These are phyloP conservation scores for Niveomyces coronatus DNA, from an alignment of 2,329 filamentous ascomycete genomes.

Conservation along the genomic window DNA sequence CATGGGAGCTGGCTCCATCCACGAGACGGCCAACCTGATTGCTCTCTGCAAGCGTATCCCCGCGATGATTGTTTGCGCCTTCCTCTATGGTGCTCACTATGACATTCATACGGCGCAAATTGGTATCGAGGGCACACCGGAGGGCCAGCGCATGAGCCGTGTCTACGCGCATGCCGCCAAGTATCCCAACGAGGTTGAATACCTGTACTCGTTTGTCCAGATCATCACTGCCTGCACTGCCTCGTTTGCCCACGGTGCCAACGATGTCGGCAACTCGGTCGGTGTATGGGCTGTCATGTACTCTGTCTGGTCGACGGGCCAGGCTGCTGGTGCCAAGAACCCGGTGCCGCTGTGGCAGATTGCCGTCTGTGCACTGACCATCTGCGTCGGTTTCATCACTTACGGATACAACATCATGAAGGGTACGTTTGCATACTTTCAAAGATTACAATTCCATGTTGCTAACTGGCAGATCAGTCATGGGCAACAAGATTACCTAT, in stretches of 20 bases:
- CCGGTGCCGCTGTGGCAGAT: slow-evolving; percentile 67
- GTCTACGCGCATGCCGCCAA: slow-evolving; percentile 56
- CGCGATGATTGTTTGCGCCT: slow-evolving; percentile 50
- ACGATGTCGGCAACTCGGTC: slow-evolving; percentile 64
- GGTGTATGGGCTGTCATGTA: slow-evolving; percentile 64
- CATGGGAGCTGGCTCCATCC: slow-evolving; percentile 60
- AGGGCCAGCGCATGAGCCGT: slow-evolving; percentile 59
- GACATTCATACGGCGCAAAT: slow-evolving; percentile 70
- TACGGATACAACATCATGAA: slow-evolving; percentile 84
- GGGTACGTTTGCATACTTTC: slow-evolving; percentile 33
- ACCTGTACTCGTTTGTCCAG: slow-evolving; percentile 58
- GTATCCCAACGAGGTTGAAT: slow-evolving; percentile 61
- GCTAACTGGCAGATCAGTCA: slow-evolving; percentile 38
- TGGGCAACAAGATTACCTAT: slow-evolving; percentile 74
- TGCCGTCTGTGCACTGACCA: slow-evolving; percentile 52
- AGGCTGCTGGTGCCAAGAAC: slow-evolving; percentile 49
- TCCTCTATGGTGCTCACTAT: slow-evolving; percentile 68
- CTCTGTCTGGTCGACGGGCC: slow-evolving; percentile 54
- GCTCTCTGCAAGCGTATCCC: slow-evolving; percentile 55
- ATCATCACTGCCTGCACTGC: slow-evolving; percentile 60
- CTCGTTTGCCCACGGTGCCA: slow-evolving; percentile 66
- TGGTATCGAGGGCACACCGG: slow-evolving; percentile 60
- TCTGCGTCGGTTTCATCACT: slow-evolving; percentile 59
- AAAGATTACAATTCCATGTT: slow-evolving; percentile 11
- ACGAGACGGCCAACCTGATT: slow-evolving; percentile 63